Base-by-base conservation (phyloP, 2,329 filamentous ascomycete genomes). In the Monosporascus sp. region DNA sequence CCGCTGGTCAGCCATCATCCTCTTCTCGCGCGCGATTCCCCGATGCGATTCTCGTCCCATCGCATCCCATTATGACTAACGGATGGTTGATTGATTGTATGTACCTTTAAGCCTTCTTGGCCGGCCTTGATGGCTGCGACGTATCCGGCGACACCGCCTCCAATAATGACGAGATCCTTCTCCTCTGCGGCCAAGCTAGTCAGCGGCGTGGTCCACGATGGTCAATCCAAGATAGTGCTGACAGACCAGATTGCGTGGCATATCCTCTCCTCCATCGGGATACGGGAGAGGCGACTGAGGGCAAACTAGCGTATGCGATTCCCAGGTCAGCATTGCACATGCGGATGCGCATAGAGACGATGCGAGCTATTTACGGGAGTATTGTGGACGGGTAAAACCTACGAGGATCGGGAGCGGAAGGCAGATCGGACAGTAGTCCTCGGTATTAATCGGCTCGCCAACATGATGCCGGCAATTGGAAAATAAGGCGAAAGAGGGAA, bases 81-180 rank as follows among this genome's bases (percentile, higher is more conserved):
- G 50, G n/a, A 8, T 28, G 37, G 20, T 22, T 22, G 31, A 18
- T 51, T 53, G 26, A 31, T 35, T 47, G 46, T 50, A 58, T 72
- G 58, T 78, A 95, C 92, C 86, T 97, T 97, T 72, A 99, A 75
- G 68, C 94, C 94, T 72, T 96, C 91, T 76, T 99, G 94, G 55
- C 92, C 94, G 68, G 94, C 94, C 80, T 97, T 99, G 81, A 99
- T 99, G 67, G 94, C 94, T 62, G 94, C 93, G 68, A 99, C 94
- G 78, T 99, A 99, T 70, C 94, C 94, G 65, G 93, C 94, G 68
- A 97, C 94, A 78, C 94, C 94, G 73, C 94, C 94, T 68, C 94
- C 94, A 69, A 99, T 96, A 75, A 99, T 92, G 69, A 99, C 88
- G 52, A 99, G 81, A 74, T 99, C 94, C 75, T 96, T 95, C 74